Percentiles rank a stretch among this genome's conserved stretches.
phyloP scores from a whole-genome alignment of 257 asterid genomes.

The Fraxinus excelsior region DNA sequence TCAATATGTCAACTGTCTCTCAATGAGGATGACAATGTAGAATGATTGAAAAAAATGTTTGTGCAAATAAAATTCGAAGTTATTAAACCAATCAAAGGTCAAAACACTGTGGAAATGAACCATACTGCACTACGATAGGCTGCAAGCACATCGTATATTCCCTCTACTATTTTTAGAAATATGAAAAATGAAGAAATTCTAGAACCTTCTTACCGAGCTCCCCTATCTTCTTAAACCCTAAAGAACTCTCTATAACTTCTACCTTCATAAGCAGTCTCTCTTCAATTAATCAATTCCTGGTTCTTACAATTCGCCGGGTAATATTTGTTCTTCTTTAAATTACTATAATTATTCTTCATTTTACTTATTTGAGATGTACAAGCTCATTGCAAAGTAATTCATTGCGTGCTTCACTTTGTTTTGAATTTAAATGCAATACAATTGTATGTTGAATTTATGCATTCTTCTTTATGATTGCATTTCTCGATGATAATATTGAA shows the following conservation, averaged over 20 bases:
- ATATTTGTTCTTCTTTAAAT: neutral
- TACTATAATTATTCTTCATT: neutral
- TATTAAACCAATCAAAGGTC: too few species aligned
- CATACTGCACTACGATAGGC: neutral
- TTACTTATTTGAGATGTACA: neutral
- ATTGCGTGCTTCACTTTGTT: neutral
- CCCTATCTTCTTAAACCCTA: neutral
- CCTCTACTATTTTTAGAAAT: neutral
- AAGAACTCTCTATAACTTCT: neutral
- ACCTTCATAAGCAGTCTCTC: neutral
- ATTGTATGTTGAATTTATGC: neutral
- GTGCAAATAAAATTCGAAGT: too few species aligned
- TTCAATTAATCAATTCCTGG: neutral
- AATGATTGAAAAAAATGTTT: too few species aligned
- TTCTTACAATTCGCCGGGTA: neutral
- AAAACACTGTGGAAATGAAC: too few species aligned
- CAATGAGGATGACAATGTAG: too few species aligned
- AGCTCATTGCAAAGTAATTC: neutral
- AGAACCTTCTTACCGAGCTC: neutral
- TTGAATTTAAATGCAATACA: neutral
- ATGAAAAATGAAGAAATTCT: neutral
- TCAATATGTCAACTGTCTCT: too few species aligned
- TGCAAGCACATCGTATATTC: neutral
- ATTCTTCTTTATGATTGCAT: neutral
- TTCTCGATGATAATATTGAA: neutral